A percentile compares a stretch with the other conserved stretches of the same genome.
These are phyloP conservation scores for Penicillium soppii DNA, from an alignment of 495 filamentous ascomycete species.

Conservation along the genomic window DNA sequence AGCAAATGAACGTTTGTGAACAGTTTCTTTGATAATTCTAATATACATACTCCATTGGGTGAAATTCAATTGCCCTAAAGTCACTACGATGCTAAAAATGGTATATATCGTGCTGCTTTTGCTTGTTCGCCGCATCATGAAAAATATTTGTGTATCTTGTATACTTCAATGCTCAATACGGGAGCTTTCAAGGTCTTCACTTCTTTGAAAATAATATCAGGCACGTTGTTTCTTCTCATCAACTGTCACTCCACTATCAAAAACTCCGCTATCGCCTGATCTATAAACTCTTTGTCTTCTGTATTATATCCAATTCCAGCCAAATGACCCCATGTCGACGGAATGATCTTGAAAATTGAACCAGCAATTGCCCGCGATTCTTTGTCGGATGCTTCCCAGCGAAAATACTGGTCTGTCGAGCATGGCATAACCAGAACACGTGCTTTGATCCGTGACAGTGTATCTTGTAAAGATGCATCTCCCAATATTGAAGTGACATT, in stretches of 20 bases:
- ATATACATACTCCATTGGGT: too few species aligned
- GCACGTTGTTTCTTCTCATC: background rate
- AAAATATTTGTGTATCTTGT: background rate
- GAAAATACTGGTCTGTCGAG: conserved; percentile 66
- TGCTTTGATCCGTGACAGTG: conserved; percentile 45
- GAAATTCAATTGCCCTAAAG: too few species aligned
- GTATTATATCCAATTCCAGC: conserved; percentile 54
- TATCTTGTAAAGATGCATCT: background rate
- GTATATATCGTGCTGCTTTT: too few species aligned
- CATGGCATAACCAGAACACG: conserved; percentile 58
- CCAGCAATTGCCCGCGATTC: conserved; percentile 29
- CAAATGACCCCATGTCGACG: conserved; percentile 61
- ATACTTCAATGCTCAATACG: too few species aligned
- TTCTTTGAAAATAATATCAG: background rate
- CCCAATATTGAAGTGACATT: background rate
- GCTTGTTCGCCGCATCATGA: background rate
- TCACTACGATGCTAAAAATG: too few species aligned
- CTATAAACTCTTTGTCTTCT: conserved; percentile 59
- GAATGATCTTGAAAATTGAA: conserved; percentile 50
- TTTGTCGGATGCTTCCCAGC: conserved; percentile 57
- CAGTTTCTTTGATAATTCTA: too few species aligned
- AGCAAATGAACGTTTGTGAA: too few species aligned
- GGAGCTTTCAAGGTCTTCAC: background rate
- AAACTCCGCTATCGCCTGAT: conserved; percentile 48
- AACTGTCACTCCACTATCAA: background rate